A percentile compares a stretch with the other conserved stretches of the same genome.
These are phyloP conservation scores for Multifurca ochricompacta DNA, from an alignment of 768 basidiomycete genomes.

Conservation along the genomic window DNA sequence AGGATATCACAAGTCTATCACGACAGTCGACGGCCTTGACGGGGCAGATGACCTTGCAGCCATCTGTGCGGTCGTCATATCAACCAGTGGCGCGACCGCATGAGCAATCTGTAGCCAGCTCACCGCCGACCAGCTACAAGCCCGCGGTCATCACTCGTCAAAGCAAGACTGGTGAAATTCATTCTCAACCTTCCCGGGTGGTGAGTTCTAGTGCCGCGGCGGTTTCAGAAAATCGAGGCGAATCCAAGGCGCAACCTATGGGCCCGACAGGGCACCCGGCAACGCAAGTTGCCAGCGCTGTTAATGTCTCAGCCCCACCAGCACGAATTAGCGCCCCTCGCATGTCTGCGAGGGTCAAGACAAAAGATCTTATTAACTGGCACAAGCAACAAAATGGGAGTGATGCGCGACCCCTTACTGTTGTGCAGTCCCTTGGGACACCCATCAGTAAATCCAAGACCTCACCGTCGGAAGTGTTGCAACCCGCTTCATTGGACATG, in stretches of 20 bases:
- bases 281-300: neutral
- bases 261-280: neutral
- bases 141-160: neutral
- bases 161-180: neutral
- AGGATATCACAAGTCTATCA: neutral
- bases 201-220: neutral
- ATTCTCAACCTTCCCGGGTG: neutral
- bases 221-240: neutral
- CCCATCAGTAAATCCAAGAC: neutral
- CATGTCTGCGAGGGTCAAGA: conserved; percentile 6
- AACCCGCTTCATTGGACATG: neutral
- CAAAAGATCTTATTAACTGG: conserved; percentile 15
- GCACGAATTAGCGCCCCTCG: neutral
- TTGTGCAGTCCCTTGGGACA: neutral
- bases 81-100: neutral
- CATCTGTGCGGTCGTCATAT: neutral
- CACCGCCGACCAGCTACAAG: neutral
- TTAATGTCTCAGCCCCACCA: neutral
- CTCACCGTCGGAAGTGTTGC: neutral
- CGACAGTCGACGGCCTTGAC: neutral
- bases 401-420: neutral
- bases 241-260: neutral
- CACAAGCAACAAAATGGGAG: conserved; percentile 3
- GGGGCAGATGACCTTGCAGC: neutral
- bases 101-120: neutral